Percentiles rank a stretch among this genome's conserved stretches.
Conservation (phyloP, 1,139 yeast species). For the Suhomyces kunorum region DNA sequence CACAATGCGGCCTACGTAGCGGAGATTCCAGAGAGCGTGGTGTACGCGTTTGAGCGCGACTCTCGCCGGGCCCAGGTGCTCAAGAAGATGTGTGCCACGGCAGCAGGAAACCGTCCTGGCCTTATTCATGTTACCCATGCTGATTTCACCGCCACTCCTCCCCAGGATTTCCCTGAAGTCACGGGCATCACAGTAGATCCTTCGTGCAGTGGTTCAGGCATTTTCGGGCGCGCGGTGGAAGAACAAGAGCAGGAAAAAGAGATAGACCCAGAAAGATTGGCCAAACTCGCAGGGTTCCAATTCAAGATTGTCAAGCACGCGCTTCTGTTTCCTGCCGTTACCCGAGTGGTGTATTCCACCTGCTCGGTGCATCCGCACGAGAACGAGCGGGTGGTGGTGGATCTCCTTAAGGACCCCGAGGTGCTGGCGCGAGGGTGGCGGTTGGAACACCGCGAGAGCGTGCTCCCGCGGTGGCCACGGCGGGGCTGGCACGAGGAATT, state of each 20-base stretch:
- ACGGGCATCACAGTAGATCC: constrained; percentile 92
- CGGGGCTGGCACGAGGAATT: constrained; percentile 78
- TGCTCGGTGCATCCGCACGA: constrained; percentile 94
- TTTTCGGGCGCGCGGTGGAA: constrained; percentile 77
- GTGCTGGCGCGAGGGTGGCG: constrained; percentile 72
- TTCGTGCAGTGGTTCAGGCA: constrained; percentile 96
- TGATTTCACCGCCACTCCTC: constrained; percentile 76
- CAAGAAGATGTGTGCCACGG: constrained; percentile 73
- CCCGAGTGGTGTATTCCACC: constrained; percentile 86
- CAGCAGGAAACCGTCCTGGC: constrained; percentile 56
- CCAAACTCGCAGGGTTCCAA: constrained; percentile 81
- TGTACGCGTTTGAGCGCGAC: constrained; percentile 89
- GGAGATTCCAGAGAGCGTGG: constrained; percentile 34
- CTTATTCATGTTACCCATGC: constrained; percentile 73
- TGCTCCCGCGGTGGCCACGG: constrained; percentile 80
- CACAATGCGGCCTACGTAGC: constrained; percentile 71
- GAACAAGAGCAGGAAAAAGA: constrained; percentile 52
- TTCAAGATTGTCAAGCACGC: constrained; percentile 87
- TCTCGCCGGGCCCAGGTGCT: constrained; percentile 68
- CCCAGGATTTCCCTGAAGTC: constrained; percentile 61
- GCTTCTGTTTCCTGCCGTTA: constrained; percentile 72
- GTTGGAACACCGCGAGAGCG: constrained; percentile 61
- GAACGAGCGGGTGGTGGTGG: constrained; percentile 86
- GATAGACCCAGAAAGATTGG: constrained; percentile 59
- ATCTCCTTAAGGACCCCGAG: constrained; percentile 63